phyloP scores from a whole-genome alignment of 805 yeast genomes.

The Wickerhamomyces strasburgensis region DNA sequence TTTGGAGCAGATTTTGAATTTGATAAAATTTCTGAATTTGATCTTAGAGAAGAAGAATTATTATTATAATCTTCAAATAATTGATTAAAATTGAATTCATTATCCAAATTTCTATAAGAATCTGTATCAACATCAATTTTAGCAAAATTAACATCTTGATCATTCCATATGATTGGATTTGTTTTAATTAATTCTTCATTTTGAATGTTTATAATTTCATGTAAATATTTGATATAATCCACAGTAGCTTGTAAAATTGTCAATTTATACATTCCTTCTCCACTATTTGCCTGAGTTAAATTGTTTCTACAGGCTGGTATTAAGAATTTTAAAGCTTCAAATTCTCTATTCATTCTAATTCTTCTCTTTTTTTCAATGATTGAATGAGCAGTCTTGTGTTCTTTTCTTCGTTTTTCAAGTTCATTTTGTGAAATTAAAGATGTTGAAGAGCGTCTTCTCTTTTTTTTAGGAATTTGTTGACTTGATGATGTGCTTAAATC shows the following conservation, averaged over 20 bases:
- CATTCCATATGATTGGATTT: slow-evolving; percentile 12
- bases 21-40: slow-evolving; percentile 1
- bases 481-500: no score
- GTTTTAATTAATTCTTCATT: slow-evolving; percentile 35
- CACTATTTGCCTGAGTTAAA: slow-evolving; percentile 22
- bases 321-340: slow-evolving; percentile 70
- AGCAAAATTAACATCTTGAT: slow-evolving; percentile 37
- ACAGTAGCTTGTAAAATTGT: slow-evolving; percentile 80
- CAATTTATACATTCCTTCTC: slow-evolving; percentile 71
- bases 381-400: slow-evolving; percentile 59
- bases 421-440: slow-evolving; percentile 24
- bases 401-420: slow-evolving; percentile 38
- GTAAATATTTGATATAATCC: slow-evolving; percentile 69
- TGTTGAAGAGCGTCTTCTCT: slow-evolving; percentile 23
- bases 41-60: no score
- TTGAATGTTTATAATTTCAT: slow-evolving; percentile 49
- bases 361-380: slow-evolving; percentile 77
- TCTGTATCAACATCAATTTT: slow-evolving; percentile 55
- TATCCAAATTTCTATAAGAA: slow-evolving; percentile 52
- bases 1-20: background rate
- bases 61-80: slow-evolving; percentile 14
- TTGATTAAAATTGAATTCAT: slow-evolving; percentile 44
- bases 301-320: slow-evolving; percentile 71
- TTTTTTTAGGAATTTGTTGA: slow-evolving; percentile 17
- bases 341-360: slow-evolving; percentile 74